These are phyloP conservation scores for Dictyophora rubrovolvata DNA, from an alignment of 768 basidiomycete species.

Conservation along the genomic window DNA sequence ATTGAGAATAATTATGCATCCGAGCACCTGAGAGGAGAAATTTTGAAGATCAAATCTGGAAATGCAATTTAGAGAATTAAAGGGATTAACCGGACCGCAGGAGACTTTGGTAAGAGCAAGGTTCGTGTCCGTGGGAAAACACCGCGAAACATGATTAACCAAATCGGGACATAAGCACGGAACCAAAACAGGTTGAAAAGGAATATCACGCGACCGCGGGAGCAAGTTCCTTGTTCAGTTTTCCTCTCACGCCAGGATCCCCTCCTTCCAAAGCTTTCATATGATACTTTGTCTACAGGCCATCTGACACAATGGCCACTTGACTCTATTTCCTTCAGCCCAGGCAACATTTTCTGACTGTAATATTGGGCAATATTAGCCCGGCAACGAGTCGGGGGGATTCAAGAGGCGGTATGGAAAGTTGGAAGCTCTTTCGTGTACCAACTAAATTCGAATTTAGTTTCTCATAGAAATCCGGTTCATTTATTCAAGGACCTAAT, in stretches of 20 bases:
- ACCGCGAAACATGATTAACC: background rate
- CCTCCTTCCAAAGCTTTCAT: background rate
- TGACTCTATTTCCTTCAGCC: background rate
- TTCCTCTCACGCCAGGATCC: background rate
- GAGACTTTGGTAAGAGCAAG: background rate
- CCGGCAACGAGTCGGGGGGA: too few relatives aligned
- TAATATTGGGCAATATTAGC: too few relatives aligned
- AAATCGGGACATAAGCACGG: background rate
- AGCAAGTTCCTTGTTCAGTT: background rate
- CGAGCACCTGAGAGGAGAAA: background rate
- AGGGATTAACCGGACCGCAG: background rate
- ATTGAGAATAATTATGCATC: too few relatives aligned
- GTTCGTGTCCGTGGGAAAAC: background rate
- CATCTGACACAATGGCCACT: background rate
- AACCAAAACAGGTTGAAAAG: constrained; percentile 7
- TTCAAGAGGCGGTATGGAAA: too few relatives aligned
- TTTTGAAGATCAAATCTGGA: background rate
- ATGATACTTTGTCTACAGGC: background rate
- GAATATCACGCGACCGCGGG: constrained; percentile 8
- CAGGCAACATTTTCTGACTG: background rate
- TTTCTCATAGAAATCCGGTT: background rate
- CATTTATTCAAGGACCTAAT: background rate
- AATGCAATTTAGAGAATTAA: background rate
- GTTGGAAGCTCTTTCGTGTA: too few relatives aligned
- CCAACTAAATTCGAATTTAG: background rate